Percentiles rank a stretch among this genome's conserved stretches.
Conservation (phyloP, 257 asterid species). For the Ocimum tenuiflorum region DNA sequence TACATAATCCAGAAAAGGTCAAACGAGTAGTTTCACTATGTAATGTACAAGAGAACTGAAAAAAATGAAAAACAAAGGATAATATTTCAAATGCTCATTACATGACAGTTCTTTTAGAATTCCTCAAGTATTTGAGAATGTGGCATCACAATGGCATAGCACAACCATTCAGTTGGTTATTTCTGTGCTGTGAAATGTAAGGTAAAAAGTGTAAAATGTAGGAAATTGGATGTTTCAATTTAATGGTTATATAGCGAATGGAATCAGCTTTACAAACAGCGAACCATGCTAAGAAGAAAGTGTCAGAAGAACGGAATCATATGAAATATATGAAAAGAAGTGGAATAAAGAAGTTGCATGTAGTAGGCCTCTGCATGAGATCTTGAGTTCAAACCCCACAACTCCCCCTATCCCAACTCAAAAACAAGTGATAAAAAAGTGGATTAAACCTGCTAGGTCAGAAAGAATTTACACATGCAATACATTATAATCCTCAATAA, state of each 20-base stretch:
- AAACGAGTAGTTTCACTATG: background rate
- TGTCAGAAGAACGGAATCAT: background rate
- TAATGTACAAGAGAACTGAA: background rate
- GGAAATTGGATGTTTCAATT: background rate
- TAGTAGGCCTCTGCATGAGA: too few relatives aligned
- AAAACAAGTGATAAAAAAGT: too few relatives aligned
- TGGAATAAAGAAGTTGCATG: background rate
- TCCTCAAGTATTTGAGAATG: background rate
- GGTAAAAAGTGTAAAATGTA: background rate
- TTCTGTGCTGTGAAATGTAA: background rate
- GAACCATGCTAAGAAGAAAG: background rate
- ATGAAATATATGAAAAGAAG: background rate
- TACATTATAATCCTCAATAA: too few relatives aligned
- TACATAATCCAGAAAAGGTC: slow-evolving; percentile 28
- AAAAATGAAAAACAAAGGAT: slow-evolving; percentile 5
- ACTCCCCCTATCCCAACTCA: too few relatives aligned
- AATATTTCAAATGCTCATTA: slow-evolving; percentile 15
- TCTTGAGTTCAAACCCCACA: background rate
- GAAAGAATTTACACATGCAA: too few relatives aligned
- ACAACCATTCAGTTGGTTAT: background rate
- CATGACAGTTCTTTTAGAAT: background rate
- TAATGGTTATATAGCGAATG: background rate
- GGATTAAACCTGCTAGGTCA: too few relatives aligned
- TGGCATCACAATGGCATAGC: slow-evolving; percentile 3
- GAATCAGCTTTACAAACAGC: background rate